Evolutionary conservation across 345 rosid genomes (phyloP).

Genomic region (Iberis pinnata): DNA sequence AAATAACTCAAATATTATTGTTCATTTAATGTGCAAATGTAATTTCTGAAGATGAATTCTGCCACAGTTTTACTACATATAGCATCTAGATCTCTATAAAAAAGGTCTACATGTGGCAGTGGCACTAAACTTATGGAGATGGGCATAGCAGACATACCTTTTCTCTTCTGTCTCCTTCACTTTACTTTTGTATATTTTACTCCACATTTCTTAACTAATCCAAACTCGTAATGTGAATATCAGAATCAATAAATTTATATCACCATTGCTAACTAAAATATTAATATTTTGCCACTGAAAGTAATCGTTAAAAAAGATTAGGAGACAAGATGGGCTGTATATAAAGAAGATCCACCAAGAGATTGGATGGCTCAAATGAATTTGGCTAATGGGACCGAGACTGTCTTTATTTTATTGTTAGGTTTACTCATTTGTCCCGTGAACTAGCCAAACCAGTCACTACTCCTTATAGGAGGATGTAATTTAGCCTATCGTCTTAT

Average conservation of each 20-base stretch:
- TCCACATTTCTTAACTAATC: constrained; percentile 20
- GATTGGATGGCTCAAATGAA: constrained; percentile 31
- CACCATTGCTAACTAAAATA: not conserved
- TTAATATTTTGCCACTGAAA: not conserved
- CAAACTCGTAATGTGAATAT: not conserved
- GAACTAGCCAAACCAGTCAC: constrained; percentile 30
- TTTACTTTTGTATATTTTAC: constrained; percentile 26
- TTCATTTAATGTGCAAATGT: too few species aligned
- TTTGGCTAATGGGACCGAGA: constrained; percentile 30
- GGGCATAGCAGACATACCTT: constrained; percentile 29
- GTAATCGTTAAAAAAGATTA: constrained; percentile 13
- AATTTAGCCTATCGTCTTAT: constrained; percentile 11
- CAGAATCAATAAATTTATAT: too few species aligned
- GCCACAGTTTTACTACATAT: too few species aligned
- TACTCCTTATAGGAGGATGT: constrained; percentile 9
- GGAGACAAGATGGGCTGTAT: constrained; percentile 34
- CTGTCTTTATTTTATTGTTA: constrained; percentile 24
- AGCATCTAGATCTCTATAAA: constrained; percentile 23
- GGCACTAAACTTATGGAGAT: constrained; percentile 25
- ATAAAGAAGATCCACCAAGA: constrained; percentile 31
- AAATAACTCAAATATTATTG: too few species aligned
- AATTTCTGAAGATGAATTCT: too few species aligned
- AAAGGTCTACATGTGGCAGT: constrained; percentile 27
- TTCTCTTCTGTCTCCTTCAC: constrained; percentile 28
- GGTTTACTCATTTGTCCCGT: constrained; percentile 33